These are phyloP conservation scores for Paraurostyla sp. DNA, from an alignment of 73 alveolate genomes.

Conservation along the genomic window DNA sequence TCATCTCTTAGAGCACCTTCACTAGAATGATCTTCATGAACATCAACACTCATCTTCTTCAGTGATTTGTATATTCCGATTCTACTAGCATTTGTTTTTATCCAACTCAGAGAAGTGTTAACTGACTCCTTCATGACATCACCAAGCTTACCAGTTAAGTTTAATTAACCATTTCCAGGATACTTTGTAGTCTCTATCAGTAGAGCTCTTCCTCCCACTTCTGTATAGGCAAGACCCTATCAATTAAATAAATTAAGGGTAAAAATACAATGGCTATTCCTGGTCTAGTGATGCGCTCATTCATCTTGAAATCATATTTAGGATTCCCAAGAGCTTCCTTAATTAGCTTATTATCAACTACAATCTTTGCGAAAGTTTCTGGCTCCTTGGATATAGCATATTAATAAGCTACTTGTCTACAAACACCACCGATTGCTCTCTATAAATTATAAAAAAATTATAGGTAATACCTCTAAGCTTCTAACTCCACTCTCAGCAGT, in stretches of 20 bases:
- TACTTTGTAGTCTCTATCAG: constrained; percentile 87
- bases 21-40: constrained; percentile 38
- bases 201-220: constrained; percentile 90
- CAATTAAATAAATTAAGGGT: neutral
- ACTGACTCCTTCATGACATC: constrained; percentile 96
- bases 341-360: constrained; percentile 70
- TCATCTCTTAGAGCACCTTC: neutral
- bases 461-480: constrained; percentile 69
- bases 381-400: constrained; percentile 67
- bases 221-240: constrained; percentile 93
- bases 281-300: constrained; percentile 81
- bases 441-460: neutral
- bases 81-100: constrained; percentile 81
- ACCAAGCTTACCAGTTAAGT: constrained; percentile 91
- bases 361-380: constrained; percentile 52
- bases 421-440: constrained; percentile 85
- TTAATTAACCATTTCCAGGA: constrained; percentile 84
- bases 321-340: constrained; percentile 87
- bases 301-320: constrained; percentile 72
- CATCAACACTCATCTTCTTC: constrained; percentile 48
- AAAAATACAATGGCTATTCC: constrained; percentile 79
- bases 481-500: constrained; percentile 94
- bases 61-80: constrained; percentile 59
- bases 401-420: constrained; percentile 84
- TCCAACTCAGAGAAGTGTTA: constrained; percentile 89